Percentiles rank a stretch among this genome's conserved stretches.
phyloP scores from a whole-genome alignment of 306 rosid genomes.

The Lablab purpureus region DNA sequence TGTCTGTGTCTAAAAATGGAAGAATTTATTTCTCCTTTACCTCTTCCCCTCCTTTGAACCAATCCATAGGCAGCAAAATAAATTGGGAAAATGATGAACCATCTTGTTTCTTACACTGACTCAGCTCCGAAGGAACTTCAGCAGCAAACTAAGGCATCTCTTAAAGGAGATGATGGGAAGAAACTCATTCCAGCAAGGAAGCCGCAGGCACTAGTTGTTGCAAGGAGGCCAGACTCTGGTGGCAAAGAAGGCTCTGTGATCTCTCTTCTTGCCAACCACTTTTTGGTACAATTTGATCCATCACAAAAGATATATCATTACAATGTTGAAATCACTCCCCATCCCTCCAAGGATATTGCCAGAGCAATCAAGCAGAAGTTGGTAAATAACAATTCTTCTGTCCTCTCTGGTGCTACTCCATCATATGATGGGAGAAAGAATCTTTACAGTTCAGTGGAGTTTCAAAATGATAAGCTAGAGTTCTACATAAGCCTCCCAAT shows the following conservation, averaged over 20 bases:
- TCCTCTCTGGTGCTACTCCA: conserved; percentile 80
- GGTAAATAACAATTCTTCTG: conserved; percentile 63
- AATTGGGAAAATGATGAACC: conserved; percentile 34
- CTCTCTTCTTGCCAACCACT: conserved; percentile 92
- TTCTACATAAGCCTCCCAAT: conserved; percentile 81
- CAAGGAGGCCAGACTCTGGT: conserved; percentile 92
- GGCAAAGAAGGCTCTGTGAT: conserved; percentile 89
- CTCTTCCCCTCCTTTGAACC: background rate
- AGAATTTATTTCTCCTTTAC: background rate
- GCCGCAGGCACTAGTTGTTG: conserved; percentile 68
- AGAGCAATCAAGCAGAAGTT: conserved; percentile 82
- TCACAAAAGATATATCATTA: conserved; percentile 80
- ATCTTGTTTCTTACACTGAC: conserved; percentile 47
- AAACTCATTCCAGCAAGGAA: conserved; percentile 53
- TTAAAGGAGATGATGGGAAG: conserved; percentile 61
- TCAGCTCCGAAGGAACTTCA: conserved; percentile 62
- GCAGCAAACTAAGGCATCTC: conserved; percentile 54
- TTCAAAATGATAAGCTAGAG: conserved; percentile 84
- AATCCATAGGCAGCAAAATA: conserved; percentile 3
- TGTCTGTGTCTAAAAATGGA: background rate
- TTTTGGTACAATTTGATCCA: conserved; percentile 79
- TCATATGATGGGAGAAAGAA: conserved; percentile 94
- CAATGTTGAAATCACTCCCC: conserved; percentile 93
- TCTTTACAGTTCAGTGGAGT: conserved; percentile 88
- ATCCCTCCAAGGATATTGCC: conserved; percentile 86